Evolutionary conservation across 768 basidiomycete species (phyloP), one percentile per base, ranked within the genome.

Genomic region (Suillus subluteus): DNA sequence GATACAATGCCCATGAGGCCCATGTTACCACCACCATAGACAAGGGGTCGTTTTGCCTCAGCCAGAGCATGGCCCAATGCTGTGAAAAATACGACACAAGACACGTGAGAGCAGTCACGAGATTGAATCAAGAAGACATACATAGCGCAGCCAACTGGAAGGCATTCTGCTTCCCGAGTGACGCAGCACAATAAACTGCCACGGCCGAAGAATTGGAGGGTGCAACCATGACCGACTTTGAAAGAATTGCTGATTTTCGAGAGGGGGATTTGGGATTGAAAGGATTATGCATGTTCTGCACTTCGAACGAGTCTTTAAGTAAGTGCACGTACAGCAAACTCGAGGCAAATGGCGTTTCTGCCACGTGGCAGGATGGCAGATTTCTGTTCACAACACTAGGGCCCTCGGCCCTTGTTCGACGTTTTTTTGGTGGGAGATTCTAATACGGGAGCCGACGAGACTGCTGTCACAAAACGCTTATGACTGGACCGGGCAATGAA

Each of bases 1-100:
- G 93, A 91, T 11, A 96, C 88, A 56, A 86, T 76, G 68, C 96
- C 96, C 96, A 98, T 98, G 68, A 97, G 83, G 1, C 96, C 96
- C 52, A 83, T 82, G 23, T 83, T 82, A 0, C 95, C 96, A 8
- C 96, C 96, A 2, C 96, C 96, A 74, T 98, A 98, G 3, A 98
- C 85, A 16, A 98, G 82, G 4, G 88, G 85, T 3, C 89, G 82
- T 0, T 84, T 80, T 18, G 83, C 78, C 9, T 76, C 76, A 3
- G 88, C 93, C 35, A 97, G 79, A 0, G 95, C 92, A 55, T 80
- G 76, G 46, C 93, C 96, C 15, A 98, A 72, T 26, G 94, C 92
- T 92, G 67, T 54, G 23, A 44, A 48, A 43, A 32, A 62, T 30
- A 65, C 23, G 61, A 63, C 13, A 3, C 48, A 41, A 58, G 62